Evolutionary conservation across 345 rosid species (phyloP).

Genomic region (Crucihimalaya himalaica): DNA sequence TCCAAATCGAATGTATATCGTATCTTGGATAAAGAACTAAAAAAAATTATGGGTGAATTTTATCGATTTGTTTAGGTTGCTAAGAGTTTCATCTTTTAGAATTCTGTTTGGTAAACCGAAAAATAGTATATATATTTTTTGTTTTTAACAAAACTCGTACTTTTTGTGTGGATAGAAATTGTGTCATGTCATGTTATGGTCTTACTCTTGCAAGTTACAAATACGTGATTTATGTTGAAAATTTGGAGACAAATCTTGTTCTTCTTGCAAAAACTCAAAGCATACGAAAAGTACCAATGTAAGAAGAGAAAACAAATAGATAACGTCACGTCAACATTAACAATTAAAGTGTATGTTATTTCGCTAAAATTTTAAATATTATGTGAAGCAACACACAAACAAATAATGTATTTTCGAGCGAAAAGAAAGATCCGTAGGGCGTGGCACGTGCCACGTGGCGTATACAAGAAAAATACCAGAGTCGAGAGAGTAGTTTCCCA

Average conservation of each 20-base stretch:
- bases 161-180: no score
- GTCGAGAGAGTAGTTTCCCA: constrained; percentile 36
- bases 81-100: no score
- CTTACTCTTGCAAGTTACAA: no score
- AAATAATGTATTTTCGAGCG: background rate
- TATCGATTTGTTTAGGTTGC: no score
- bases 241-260: background rate
- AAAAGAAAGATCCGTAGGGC: constrained; percentile 12
- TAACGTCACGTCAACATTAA: constrained; percentile 14
- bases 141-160: no score
- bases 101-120: no score
- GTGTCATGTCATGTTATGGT: no score
- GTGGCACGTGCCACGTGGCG: constrained; percentile 42
- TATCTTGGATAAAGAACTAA: background rate
- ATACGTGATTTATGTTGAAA: no score
- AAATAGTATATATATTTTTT: no score
- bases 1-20: background rate
- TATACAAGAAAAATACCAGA: constrained; percentile 6
- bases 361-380: background rate
- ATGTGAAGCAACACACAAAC: constrained; percentile 8
- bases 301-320: background rate
- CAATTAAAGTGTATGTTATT: constrained; percentile 10
- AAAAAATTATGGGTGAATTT: no score
- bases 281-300: constrained; percentile 22
- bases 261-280: background rate